Percentiles rank a stretch among this genome's conserved stretches.
These are phyloP conservation scores for Lachnum nothofagi DNA, from an alignment of 2,329 filamentous ascomycete species.

Conservation along the genomic window DNA sequence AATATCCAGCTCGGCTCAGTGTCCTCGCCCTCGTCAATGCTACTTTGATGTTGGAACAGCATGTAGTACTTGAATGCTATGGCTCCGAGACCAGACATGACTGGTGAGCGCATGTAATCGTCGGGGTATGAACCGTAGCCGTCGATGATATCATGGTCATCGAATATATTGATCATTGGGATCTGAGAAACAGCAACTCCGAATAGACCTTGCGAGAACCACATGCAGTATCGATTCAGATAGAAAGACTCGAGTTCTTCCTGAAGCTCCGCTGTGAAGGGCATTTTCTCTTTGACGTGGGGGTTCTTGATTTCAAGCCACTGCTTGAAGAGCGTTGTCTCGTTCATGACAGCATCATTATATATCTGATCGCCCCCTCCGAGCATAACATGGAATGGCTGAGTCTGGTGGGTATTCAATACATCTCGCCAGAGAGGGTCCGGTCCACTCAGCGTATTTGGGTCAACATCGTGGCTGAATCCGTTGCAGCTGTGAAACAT, in stretches of 20 bases:
- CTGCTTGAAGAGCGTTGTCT: conserved; percentile 71
- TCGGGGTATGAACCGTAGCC: conserved; percentile 92
- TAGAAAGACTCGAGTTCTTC: conserved; percentile 86
- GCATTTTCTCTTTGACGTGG: conserved; percentile 69
- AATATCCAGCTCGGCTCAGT: conserved; percentile 90
- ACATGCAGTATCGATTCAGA: conserved; percentile 80
- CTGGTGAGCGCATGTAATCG: conserved; percentile 82
- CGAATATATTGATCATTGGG: conserved; percentile 97
- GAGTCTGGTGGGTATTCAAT: conserved; percentile 81
- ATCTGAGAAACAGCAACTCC: conserved; percentile 91
- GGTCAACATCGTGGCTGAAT: conserved; percentile 74
- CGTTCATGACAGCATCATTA: conserved; percentile 75
- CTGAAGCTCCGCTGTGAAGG: conserved; percentile 77
- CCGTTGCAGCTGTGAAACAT: conserved; percentile 99
- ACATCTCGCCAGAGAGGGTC: conserved; percentile 97
- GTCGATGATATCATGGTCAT: conserved; percentile 89
- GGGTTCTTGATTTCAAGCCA: conserved; percentile 82
- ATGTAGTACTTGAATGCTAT: conserved; percentile 98
- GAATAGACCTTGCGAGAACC: conserved; percentile 95
- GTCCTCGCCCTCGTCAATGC: conserved; percentile 71
- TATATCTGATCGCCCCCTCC: conserved; percentile 97
- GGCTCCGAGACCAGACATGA: conserved; percentile 83
- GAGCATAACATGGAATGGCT: conserved; percentile 96
- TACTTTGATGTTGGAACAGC: conserved; percentile 94
- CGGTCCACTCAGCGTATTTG: conserved; percentile 79